phyloP scores from a whole-genome alignment of 2,329 filamentous ascomycete genomes.

The Talaromyces sp. region DNA sequence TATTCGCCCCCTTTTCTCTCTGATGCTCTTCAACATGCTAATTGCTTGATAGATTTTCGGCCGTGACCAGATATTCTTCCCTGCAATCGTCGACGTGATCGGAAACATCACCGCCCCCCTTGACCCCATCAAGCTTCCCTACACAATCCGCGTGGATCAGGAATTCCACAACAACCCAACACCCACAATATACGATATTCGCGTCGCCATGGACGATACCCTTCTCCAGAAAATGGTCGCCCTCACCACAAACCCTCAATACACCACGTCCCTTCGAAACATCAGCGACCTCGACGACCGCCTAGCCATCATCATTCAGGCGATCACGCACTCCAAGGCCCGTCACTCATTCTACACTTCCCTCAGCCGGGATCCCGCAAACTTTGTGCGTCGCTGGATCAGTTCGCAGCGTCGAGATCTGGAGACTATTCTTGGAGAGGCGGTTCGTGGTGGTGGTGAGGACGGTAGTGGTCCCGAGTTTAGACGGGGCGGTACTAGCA shows the following conservation, averaged over 20 bases:
- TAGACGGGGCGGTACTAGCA: conserved; percentile 51
- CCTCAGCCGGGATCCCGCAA: conserved; percentile 75
- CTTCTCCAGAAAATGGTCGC: conserved; percentile 64
- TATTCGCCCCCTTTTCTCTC: conserved; percentile 41
- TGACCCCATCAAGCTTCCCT: conserved; percentile 76
- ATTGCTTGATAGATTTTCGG: conserved; percentile 60
- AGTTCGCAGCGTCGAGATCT: conserved; percentile 87
- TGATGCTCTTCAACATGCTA: not conserved
- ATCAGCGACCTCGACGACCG: conserved; percentile 79
- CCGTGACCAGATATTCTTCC: conserved; percentile 77
- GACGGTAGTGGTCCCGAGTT: conserved; percentile 51
- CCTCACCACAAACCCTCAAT: conserved; percentile 66
- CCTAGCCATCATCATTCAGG: conserved; percentile 76
- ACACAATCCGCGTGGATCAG: conserved; percentile 90
- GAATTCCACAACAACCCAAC: conserved; percentile 71
- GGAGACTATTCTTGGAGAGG: conserved; percentile 82
- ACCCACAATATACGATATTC: conserved; percentile 86
- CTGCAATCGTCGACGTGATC: conserved; percentile 76
- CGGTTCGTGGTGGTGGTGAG: conserved; percentile 56
- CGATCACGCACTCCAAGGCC: conserved; percentile 77
- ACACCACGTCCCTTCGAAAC: conserved; percentile 69
- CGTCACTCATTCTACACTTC: conserved; percentile 84
- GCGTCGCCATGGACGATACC: conserved; percentile 79
- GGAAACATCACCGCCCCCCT: conserved; percentile 74
- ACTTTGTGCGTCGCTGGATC: conserved; percentile 83